These are phyloP conservation scores for Phytopythium boreale DNA, from an alignment of 352 stramenopile genomes.

Conservation along the genomic window DNA sequence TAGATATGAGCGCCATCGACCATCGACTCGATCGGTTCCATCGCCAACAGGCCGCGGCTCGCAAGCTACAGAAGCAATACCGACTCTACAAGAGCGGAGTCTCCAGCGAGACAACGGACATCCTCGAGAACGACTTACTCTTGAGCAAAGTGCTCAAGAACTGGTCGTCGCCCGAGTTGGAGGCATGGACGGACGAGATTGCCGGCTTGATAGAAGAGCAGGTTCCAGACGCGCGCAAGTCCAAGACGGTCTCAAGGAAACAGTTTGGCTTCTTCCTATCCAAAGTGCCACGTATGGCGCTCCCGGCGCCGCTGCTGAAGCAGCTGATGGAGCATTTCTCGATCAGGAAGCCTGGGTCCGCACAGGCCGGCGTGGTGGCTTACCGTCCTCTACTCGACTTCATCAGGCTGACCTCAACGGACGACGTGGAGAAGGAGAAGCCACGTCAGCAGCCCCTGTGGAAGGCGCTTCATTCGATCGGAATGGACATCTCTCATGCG, in stretches of 20 bases:
- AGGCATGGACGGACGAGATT: slow-evolving; percentile 27
- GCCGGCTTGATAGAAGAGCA: slow-evolving; percentile 39
- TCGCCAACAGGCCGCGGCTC: slow-evolving; percentile 11
- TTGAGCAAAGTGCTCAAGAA: slow-evolving; percentile 36
- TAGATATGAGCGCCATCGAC: background rate
- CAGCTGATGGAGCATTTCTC: slow-evolving; percentile 47
- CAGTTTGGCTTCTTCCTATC: slow-evolving; percentile 54
- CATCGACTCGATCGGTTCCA: slow-evolving; percentile 1
- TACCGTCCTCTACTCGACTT: slow-evolving; percentile 49
- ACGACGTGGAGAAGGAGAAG: slow-evolving; percentile 28
- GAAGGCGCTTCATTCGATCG: slow-evolving; percentile 21
- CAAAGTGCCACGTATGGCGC: slow-evolving; percentile 35
- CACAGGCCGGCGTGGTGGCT: slow-evolving; percentile 14
- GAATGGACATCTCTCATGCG: slow-evolving; percentile 29
- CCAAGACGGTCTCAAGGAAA: slow-evolving; percentile 33
- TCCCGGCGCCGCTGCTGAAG: slow-evolving; percentile 35
- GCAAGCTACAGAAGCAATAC: slow-evolving; percentile 37
- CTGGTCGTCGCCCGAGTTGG: slow-evolving; percentile 40
- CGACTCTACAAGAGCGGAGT: slow-evolving; percentile 25
- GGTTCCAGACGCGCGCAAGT: slow-evolving; percentile 23
- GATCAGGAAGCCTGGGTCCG: slow-evolving; percentile 12
- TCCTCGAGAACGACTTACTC: slow-evolving; percentile 31
- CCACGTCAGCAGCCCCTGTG: slow-evolving; percentile 20
- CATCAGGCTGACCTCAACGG: slow-evolving; percentile 35
- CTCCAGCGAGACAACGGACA: slow-evolving; percentile 11